A percentile compares a stretch with the other conserved stretches of the same genome.
Conservation (phyloP, 2,329 filamentous ascomycete genomes). For the Neonectria faginata region DNA sequence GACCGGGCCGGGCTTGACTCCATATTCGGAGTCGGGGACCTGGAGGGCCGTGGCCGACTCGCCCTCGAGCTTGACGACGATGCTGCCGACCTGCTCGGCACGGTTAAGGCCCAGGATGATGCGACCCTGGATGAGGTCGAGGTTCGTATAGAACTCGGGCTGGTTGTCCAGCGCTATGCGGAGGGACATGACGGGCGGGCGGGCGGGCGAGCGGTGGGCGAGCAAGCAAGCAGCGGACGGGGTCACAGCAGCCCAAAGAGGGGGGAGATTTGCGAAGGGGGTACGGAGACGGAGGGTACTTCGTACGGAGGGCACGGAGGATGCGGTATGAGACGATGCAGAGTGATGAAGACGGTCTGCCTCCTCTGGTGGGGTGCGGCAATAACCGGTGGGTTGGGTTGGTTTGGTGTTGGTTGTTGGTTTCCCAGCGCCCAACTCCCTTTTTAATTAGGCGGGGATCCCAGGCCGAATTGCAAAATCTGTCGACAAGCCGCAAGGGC, state of each 20-base stretch:
- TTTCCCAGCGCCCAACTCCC: slow-evolving; percentile 19
- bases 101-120: slow-evolving; percentile 69
- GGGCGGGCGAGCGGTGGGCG: slow-evolving; percentile 31
- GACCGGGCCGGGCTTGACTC: slow-evolving; percentile 46
- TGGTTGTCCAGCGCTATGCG: slow-evolving; percentile 74
- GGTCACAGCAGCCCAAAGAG: slow-evolving; percentile 23
- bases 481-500: slow-evolving; percentile 7
- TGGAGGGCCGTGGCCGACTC: slow-evolving; percentile 77
- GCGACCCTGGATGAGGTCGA: slow-evolving; percentile 77
- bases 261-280: slow-evolving; percentile 13
- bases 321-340: slow-evolving; percentile 18
- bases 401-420: slow-evolving; percentile 18
- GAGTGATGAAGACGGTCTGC: slow-evolving; percentile 25
- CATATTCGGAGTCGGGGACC: slow-evolving; percentile 59
- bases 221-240: slow-evolving; percentile 12
- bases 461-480: slow-evolving; percentile 16
- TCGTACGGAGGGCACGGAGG: slow-evolving; percentile 2
- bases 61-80: slow-evolving; percentile 86
- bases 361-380: slow-evolving; percentile 21
- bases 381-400: slow-evolving; percentile 26
- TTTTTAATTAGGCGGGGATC: slow-evolving; percentile 15
- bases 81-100: slow-evolving; percentile 76
- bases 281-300: slow-evolving; percentile 12
- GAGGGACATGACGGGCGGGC: slow-evolving; percentile 67
- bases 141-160: slow-evolving; percentile 81